Conservation (phyloP, 768 basidiomycete genomes). For the Daedaleopsis nitida region DNA sequence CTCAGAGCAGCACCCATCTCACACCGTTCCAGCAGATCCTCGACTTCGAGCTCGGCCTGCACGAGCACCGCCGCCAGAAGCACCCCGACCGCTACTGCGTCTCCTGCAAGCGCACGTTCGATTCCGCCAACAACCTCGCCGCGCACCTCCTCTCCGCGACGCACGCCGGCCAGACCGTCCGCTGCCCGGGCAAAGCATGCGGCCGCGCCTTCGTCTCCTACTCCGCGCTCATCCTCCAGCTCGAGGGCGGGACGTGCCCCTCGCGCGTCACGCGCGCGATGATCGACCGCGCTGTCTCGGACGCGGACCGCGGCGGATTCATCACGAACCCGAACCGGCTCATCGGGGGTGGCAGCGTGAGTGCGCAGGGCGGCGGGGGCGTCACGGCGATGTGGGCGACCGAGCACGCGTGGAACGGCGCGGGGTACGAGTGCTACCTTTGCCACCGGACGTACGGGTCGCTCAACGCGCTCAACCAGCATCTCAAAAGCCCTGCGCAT, state of each 20-base stretch:
- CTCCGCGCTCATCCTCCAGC: slow-evolving; percentile 60
- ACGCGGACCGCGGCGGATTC: slow-evolving; percentile 46
- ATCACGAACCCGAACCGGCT: slow-evolving; percentile 61
- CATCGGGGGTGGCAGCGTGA: slow-evolving; percentile 34
- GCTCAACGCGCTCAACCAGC: slow-evolving; percentile 56
- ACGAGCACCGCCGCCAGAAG: slow-evolving; percentile 32
- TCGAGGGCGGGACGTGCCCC: slow-evolving; percentile 61
- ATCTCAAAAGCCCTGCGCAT: slow-evolving; percentile 65
- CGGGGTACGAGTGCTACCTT: slow-evolving; percentile 62
- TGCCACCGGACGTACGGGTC: slow-evolving; percentile 48
- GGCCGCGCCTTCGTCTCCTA: slow-evolving; percentile 47
- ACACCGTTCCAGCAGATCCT: slow-evolving; percentile 34
- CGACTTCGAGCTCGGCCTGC: slow-evolving; percentile 38
- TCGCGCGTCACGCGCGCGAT: slow-evolving; percentile 47
- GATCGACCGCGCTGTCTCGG: slow-evolving; percentile 42
- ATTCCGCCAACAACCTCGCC: slow-evolving; percentile 37
- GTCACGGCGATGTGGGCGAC: slow-evolving; percentile 42
- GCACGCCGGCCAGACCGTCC: slow-evolving; percentile 44
- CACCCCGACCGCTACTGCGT: slow-evolving; percentile 42
- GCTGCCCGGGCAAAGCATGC: slow-evolving; percentile 47
- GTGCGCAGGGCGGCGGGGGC: not conserved
- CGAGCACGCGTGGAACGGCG: slow-evolving; percentile 42
- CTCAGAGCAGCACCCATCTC: not conserved
- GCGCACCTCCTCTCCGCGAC: slow-evolving; percentile 57
- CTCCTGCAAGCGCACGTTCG: slow-evolving; percentile 48